Conservation (phyloP, 2,329 filamentous ascomycete species). For the Ciborinia camelliae region DNA sequence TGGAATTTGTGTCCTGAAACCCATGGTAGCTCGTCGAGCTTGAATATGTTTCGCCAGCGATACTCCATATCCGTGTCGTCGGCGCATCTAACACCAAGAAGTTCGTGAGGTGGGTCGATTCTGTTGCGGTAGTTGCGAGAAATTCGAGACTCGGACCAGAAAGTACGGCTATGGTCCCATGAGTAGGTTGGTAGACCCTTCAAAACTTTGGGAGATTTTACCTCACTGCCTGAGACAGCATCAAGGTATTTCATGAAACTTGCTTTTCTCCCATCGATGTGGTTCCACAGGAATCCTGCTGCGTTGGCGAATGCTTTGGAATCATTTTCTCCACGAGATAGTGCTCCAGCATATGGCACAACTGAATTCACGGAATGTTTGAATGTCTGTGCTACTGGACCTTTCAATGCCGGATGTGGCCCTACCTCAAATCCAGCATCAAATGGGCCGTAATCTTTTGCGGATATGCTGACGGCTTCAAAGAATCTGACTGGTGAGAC, state of each 20-base stretch:
- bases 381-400: slow-evolving; percentile 13
- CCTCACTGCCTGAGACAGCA: neutral
- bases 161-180: slow-evolving; percentile 50
- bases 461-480: neutral
- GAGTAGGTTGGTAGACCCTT: slow-evolving; percentile 49
- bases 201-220: slow-evolving; percentile 30
- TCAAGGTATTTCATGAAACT: slow-evolving; percentile 13
- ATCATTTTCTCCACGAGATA: slow-evolving; percentile 16
- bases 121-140: slow-evolving; percentile 45
- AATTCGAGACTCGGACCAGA: slow-evolving; percentile 52
- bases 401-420: slow-evolving; percentile 21
- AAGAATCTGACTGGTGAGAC: slow-evolving; percentile 44
- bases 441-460: neutral
- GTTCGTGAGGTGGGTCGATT: slow-evolving; percentile 42
- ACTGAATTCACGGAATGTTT: neutral
- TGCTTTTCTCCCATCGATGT: neutral
- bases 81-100: slow-evolving; percentile 32
- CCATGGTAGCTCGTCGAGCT: slow-evolving; percentile 33
- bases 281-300: neutral
- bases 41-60: slow-evolving; percentile 36
- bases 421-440: slow-evolving; percentile 21
- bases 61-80: slow-evolving; percentile 27
- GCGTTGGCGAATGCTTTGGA: neutral
- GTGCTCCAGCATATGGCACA: neutral
- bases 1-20: slow-evolving; percentile 34